Conservation (phyloP, 2,329 filamentous ascomycete species). For the Ascochyta koolunga region DNA sequence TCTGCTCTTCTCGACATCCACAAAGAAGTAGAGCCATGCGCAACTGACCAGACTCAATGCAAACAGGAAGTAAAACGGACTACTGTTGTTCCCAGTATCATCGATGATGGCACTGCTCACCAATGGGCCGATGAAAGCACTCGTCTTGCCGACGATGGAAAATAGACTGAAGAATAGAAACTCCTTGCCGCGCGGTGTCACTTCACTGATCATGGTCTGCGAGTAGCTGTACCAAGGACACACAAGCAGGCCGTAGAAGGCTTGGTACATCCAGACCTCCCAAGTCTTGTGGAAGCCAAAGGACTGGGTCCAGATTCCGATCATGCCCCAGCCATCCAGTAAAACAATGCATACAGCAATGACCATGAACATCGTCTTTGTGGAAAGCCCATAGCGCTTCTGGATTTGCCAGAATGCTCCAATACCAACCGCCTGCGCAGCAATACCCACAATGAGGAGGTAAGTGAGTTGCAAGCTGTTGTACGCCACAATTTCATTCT, state of each 20-base stretch:
- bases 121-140: constrained; percentile 70
- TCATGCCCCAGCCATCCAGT: constrained; percentile 65
- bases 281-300: constrained; percentile 62
- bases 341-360: constrained; percentile 67
- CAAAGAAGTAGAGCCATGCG: constrained; percentile 30
- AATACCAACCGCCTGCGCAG: constrained; percentile 67
- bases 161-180: constrained; percentile 74
- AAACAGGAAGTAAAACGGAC: constrained; percentile 69
- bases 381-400: constrained; percentile 62
- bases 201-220: constrained; percentile 73
- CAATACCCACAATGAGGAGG: constrained; percentile 69
- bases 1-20: constrained; percentile 32
- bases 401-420: constrained; percentile 67
- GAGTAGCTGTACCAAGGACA: constrained; percentile 75
- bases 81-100: constrained; percentile 62
- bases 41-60: constrained; percentile 32
- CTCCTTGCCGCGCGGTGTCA: constrained; percentile 71
- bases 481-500: constrained; percentile 69
- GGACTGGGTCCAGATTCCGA: constrained; percentile 61
- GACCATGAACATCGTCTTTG: constrained; percentile 72
- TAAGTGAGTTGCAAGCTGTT: constrained; percentile 70
- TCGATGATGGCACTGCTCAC: constrained; percentile 75
- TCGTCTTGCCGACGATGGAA: constrained; percentile 72
- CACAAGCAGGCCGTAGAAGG: constrained; percentile 69
- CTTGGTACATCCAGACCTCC: constrained; percentile 59